Evolutionary conservation across 805 yeast genomes (phyloP).

Genomic region (Saturnispora quitensis): DNA sequence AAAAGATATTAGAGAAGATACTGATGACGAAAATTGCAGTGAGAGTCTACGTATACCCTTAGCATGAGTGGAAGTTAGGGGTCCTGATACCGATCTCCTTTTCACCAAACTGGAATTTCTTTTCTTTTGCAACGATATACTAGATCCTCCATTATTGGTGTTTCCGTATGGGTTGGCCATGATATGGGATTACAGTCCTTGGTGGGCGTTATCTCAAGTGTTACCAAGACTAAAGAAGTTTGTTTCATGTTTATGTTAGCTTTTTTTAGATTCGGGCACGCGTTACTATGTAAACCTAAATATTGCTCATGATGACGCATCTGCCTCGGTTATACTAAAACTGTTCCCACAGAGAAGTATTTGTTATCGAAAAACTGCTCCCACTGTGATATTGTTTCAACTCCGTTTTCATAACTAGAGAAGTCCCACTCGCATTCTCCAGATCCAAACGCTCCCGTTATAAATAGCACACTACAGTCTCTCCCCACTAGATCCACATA

Average conservation of each 20-base stretch:
- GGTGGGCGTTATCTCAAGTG: background rate
- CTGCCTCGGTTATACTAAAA: background rate
- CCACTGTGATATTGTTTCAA: constrained; percentile 37
- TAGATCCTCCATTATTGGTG: background rate
- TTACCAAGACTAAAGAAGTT: background rate
- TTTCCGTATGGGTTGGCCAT: background rate
- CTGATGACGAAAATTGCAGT: constrained; percentile 4
- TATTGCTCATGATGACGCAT: background rate
- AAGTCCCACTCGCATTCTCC: constrained; percentile 57
- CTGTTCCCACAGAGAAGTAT: constrained; percentile 56
- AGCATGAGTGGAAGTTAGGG: background rate
- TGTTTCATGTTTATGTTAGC: background rate
- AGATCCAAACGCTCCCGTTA: constrained; percentile 56
- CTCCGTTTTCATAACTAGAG: constrained; percentile 24
- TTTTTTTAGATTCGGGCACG: background rate
- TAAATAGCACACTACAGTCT: constrained; percentile 62
- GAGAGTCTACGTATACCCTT: constrained; percentile 6
- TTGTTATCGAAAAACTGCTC: constrained; percentile 36
- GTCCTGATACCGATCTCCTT: constrained; percentile 6
- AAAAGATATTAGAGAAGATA: constrained; percentile 5
- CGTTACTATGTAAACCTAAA: background rate
- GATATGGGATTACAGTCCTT: background rate
- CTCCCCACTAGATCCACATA: constrained; percentile 52
- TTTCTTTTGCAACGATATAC: background rate
- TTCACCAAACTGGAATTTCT: background rate